Evolutionary conservation across 805 yeast species (phyloP).

Genomic region (Metschnikowia santaceciliae): DNA sequence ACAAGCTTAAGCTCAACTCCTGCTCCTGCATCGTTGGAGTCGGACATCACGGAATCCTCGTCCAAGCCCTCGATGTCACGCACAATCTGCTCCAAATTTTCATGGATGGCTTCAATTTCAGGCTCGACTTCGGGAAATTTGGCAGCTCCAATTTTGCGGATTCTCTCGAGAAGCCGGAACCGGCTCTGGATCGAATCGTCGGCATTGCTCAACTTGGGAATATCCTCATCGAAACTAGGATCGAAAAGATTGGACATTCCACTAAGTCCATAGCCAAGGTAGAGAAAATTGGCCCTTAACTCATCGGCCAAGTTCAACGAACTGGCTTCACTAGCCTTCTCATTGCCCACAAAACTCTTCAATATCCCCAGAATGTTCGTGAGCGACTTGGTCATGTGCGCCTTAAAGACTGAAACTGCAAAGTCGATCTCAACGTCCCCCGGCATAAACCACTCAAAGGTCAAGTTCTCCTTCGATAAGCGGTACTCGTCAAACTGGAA

Average conservation of each 20-base stretch:
- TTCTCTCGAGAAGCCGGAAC: constrained; percentile 29
- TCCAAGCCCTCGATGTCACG: constrained; percentile 24
- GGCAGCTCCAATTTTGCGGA: constrained; percentile 24
- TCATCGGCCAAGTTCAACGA: constrained; percentile 45
- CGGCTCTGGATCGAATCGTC: constrained; percentile 33
- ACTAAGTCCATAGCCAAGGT: constrained; percentile 56
- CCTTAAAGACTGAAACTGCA: constrained; percentile 57
- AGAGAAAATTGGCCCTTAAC: constrained; percentile 51
- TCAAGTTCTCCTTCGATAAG: constrained; percentile 45
- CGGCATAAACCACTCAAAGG: constrained; percentile 78
- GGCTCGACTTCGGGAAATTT: constrained; percentile 21
- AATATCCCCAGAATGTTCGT: constrained; percentile 37
- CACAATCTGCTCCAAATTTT: constrained; percentile 32
- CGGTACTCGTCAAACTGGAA: constrained; percentile 54
- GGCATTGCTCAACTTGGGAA: constrained; percentile 32
- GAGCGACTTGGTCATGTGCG: constrained; percentile 43
- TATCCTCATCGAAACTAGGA: constrained; percentile 55
- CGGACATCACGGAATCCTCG: constrained; percentile 1
- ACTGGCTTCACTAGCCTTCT: constrained; percentile 12
- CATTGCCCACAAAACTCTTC: constrained; percentile 16
- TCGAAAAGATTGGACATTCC: constrained; percentile 74
- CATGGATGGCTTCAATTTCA: constrained; percentile 27
- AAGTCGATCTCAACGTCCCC: constrained; percentile 47
- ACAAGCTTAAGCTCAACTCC: background rate
- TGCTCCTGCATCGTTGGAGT: constrained; percentile 2